phyloP scores from a whole-genome alignment of 305 asterid species.

The Fraxinus dipetala region DNA sequence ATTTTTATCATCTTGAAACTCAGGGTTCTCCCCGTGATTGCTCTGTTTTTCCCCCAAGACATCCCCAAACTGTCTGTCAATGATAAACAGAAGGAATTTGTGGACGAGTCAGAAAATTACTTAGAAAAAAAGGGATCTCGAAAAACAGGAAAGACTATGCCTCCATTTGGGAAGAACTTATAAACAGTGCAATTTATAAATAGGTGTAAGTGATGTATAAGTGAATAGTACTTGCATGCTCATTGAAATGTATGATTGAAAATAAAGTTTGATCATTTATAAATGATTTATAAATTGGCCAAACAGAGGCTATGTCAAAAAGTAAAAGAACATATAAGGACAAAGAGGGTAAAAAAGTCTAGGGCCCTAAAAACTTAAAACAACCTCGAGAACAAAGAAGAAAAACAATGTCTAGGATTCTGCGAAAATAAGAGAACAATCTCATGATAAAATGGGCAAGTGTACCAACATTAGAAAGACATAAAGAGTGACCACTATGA shows the following conservation, averaged over 20 bases:
- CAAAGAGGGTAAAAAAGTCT: not conserved
- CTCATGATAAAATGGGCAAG: conserved; percentile 2
- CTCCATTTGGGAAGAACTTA: not conserved
- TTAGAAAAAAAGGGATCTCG: not conserved
- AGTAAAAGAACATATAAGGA: conserved; percentile 2
- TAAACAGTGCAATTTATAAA: not conserved
- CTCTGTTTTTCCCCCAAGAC: conserved; percentile 16
- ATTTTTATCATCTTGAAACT: conserved; percentile 11
- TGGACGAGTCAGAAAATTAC: not conserved
- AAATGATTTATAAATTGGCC: not conserved
- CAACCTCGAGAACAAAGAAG: not conserved
- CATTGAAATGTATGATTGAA: not conserved
- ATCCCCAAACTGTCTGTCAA: conserved; percentile 29
- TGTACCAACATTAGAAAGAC: not conserved
- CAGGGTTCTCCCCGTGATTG: conserved; percentile 11
- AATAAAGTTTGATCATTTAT: not conserved
- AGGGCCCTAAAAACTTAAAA: not conserved
- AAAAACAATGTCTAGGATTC: not conserved
- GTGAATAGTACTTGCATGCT: not conserved
- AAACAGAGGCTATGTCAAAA: not conserved
- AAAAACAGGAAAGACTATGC: not conserved
- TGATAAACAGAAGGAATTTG: not conserved
- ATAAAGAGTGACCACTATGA: not conserved
- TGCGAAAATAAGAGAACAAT: conserved; percentile 8
- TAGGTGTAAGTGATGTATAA: not conserved